Evolutionary conservation across 2,329 filamentous ascomycete species (phyloP), one percentile per base, ranked within the genome.

Genomic region (Aureobasidium sp.): DNA sequence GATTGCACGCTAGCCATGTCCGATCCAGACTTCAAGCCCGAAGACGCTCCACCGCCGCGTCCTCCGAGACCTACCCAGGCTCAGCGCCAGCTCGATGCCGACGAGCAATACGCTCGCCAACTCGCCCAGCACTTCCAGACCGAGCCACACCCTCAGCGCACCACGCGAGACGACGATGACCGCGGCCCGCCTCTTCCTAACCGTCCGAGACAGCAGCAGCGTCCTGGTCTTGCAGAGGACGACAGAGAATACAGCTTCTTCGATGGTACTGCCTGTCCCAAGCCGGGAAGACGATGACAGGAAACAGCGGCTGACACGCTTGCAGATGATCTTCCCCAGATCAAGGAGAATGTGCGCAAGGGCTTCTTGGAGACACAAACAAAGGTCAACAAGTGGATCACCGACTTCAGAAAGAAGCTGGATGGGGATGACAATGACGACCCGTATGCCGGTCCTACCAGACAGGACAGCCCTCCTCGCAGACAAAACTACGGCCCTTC

Each of bases 311-410:
- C 57, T 63, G 35, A 59, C 54, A 35, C 60, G 9, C n/a, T 15
- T 40, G 57, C 65, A 85, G 94, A 99, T 68, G 94, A 99, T 67
- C 82, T 99, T 15, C 93, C 94, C 1, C 85, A 93, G 53, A 96
- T 99, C 70, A 87, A 86, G 66, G 90, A 96, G 71, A 96, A 95
- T 69, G 83, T 99, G 67, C 88, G 87, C 71, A 95, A 97, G 76
- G 94, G 94, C 4, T 99, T 99, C 75, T 70, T 91, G 60, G 92
- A 99, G 70, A 97, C 94, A 1, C 94, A 97, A 76, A 86, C 84
- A 60, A 95, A 89, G 70, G 89, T 99, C 68, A 97, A 95, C 76
- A 83, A 84, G 53, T 97, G 93, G 92, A 90, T 99, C 68, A 88
- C 84, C 54, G 91, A 85, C 64, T 79, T 99, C 71, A 94, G 90